Conservation (phyloP, 176 grass and related monocot genomes). For the Pharus latifolius region DNA sequence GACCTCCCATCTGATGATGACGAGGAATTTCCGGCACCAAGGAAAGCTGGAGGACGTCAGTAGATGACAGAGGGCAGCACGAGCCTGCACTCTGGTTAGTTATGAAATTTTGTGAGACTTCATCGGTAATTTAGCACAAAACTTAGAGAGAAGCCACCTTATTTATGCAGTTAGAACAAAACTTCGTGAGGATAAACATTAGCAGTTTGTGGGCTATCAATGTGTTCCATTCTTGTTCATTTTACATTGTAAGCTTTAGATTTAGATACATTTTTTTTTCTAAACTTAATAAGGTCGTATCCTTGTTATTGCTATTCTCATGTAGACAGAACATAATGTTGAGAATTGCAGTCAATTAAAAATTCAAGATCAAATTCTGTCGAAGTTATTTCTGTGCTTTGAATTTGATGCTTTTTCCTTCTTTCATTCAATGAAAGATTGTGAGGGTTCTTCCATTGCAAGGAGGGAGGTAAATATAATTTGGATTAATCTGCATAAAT, state of each 20-base stretch:
- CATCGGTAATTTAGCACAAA: conserved; percentile 27
- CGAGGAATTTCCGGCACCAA: conserved; percentile 40
- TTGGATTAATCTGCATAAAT: no score
- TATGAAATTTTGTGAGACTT: conserved; percentile 38
- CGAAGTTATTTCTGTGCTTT: not conserved
- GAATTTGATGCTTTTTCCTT: not conserved
- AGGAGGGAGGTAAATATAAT: no score
- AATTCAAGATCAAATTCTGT: conserved; percentile 23
- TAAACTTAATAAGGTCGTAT: conserved; percentile 30
- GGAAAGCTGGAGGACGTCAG: conserved; percentile 45
- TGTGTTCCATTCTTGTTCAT: conserved; percentile 21
- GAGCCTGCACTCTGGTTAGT: not conserved
- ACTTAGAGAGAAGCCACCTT: conserved; percentile 22
- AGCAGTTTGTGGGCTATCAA: conserved; percentile 14
- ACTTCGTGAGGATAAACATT: conserved; percentile 21
- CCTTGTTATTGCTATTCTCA: conserved; percentile 13
- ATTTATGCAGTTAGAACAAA: conserved; percentile 42
- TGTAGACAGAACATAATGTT: conserved; percentile 41
- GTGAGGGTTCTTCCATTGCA: no score
- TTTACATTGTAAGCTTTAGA: conserved; percentile 23
- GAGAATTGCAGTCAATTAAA: no score
- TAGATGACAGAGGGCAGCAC: not conserved
- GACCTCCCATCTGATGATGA: conserved; percentile 68
- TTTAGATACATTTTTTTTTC: conserved; percentile 48
- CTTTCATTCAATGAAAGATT: not conserved